Evolutionary conservation across 805 yeast species (phyloP), one percentile per base, ranked within the genome.

Genomic region (Candida nitratophila): DNA sequence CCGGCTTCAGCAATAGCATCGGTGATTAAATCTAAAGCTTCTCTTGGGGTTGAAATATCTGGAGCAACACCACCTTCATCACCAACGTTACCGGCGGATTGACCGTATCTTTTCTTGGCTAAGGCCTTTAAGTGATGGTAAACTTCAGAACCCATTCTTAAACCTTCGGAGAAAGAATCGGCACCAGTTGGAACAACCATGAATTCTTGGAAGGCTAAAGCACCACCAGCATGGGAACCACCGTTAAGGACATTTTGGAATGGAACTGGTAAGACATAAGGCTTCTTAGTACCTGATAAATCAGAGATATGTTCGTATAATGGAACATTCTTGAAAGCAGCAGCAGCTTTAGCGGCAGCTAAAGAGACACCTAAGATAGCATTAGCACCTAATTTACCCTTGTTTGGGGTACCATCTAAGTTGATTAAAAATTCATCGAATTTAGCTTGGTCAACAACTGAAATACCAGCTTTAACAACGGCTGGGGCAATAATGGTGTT

Each of bases 51-150:
- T 57, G 84, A 79, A 58, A 93, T 83, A 73, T 89, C 87, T 73
- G 99, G 99, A 63, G 99, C 99, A 77, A 91, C 96, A 83, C 99
- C 99, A 85, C 99, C 99, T 81, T 91, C 99, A 74, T 91, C 99
- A 82, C 99, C 99, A 68, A 91, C 99, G 77, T 91, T 91, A 76
- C 96, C 98, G 64, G 99, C 99, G 52, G 95, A 83, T 66, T 87
- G 84, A 68, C 99, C 99, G 84, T 91, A 93, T 70, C 75, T 78
- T 83, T 87, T 83, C 82, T 87, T 86, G 71, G 98, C 84, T 63
- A 86, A 75, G 55, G 90, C 72, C 80, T 93, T 93, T 72, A 91
- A 82, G 75, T 79, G 77, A 83, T 91, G 98, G 93, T 91, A 91
- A 60, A 90, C 96, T 79, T 91, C 99, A 51, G 96, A 70, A 70